phyloP scores from a whole-genome alignment of 192 early-diverging fungal species.

The Kickxella alabastrina region DNA sequence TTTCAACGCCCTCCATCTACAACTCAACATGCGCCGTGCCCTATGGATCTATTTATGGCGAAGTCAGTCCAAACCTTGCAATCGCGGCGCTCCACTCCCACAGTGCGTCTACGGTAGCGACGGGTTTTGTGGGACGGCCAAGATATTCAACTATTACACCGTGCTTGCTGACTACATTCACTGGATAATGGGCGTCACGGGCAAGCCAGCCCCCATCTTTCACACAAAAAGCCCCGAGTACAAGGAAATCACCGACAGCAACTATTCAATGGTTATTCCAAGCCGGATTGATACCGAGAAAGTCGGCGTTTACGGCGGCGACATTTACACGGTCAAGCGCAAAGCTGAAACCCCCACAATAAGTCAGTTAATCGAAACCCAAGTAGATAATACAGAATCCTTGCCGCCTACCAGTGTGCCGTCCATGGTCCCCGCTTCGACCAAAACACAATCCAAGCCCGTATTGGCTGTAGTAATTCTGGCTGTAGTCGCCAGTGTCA shows the following conservation, averaged over 20 bases:
- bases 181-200: constrained; percentile 34
- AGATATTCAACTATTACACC: constrained; percentile 33
- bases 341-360: background rate
- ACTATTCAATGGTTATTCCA: constrained; percentile 32
- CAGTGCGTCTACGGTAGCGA: constrained; percentile 17
- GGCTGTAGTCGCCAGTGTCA: background rate
- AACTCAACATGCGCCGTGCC: constrained; percentile 26
- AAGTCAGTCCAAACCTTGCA: constrained; percentile 13
- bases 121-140: constrained; percentile 10
- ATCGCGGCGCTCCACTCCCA: constrained; percentile 44
- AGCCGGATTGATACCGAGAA: constrained; percentile 2
- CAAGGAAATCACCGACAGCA: constrained; percentile 20
- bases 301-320: constrained; percentile 21
- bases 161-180: constrained; percentile 38
- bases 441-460: background rate
- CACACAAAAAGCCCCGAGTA: constrained; percentile 29
- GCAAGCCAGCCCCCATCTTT: constrained; percentile 23
- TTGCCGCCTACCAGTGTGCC: background rate
- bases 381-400: too few species aligned
- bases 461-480: background rate
- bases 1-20: constrained; percentile 9
- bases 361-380: too few species aligned
- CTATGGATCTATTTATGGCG: constrained; percentile 32
- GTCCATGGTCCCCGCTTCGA: background rate
- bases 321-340: constrained; percentile 15